Percentiles rank a stretch among this genome's conserved stretches.
phyloP scores from a whole-genome alignment of 2,329 filamentous ascomycete species.

The Trichoderma sp. region DNA sequence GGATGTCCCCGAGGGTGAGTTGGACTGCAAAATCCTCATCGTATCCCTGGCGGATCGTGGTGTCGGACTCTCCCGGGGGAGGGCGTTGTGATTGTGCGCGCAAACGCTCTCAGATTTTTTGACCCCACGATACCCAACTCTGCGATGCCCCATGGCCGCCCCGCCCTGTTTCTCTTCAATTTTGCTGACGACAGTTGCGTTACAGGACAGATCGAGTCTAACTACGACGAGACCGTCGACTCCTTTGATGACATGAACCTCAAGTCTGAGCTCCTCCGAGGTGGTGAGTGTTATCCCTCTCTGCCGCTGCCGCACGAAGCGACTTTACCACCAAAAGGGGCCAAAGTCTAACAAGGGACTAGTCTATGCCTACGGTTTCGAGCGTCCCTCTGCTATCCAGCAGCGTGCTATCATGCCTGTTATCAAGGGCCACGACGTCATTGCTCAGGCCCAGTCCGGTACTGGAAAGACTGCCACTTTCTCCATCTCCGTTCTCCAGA shows the following conservation, averaged over 20 bases:
- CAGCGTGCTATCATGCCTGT: conserved; percentile 99
- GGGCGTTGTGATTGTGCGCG: not conserved
- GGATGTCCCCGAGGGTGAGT: conserved; percentile 90
- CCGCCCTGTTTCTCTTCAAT: not conserved
- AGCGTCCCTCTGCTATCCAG: conserved; percentile 99
- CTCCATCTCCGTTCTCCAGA: conserved; percentile 98
- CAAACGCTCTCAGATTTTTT: conserved; percentile 5
- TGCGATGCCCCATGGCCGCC: not conserved
- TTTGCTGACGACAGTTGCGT: conserved; percentile 25
- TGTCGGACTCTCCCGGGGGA: not conserved
- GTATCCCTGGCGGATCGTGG: not conserved
- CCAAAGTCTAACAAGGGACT: conserved; percentile 25
- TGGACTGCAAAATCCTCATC: conserved; percentile 12
- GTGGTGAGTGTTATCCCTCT: conserved; percentile 51
- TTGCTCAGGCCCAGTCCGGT: conserved; percentile 98
- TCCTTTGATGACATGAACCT: conserved; percentile 98
- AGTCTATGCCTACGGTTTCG: conserved; percentile 99
- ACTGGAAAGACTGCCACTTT: conserved; percentile 99
- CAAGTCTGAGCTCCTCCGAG: conserved; percentile 95
- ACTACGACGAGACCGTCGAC: conserved; percentile 99
- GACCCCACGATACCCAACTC: conserved; percentile 19
- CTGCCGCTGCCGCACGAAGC: conserved; percentile 17
- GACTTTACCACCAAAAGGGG: not conserved
- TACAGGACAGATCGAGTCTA: conserved; percentile 97
- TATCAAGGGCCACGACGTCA: conserved; percentile 99